Conservation (phyloP, 164 flowering plant genomes). For the Umbilicus rupestris region DNA sequence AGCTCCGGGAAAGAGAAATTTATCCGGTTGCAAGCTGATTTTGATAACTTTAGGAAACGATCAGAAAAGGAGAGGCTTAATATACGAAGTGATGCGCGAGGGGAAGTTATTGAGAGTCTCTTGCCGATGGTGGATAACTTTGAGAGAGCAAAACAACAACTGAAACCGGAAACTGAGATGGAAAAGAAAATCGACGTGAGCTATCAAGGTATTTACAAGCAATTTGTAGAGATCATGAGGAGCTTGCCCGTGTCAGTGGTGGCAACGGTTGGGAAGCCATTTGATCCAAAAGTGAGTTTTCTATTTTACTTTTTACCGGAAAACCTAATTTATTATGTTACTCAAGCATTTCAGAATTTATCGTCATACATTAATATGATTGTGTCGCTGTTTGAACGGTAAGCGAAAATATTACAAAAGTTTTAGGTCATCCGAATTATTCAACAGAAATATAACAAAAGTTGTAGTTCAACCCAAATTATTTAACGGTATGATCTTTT, state of each 20-base stretch:
- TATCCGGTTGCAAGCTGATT: constrained; percentile 79
- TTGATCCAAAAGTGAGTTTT: constrained; percentile 78
- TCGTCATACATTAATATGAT: too few species aligned
- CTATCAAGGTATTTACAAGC: constrained; percentile 95
- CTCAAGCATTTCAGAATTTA: too few species aligned
- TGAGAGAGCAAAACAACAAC: constrained; percentile 74
- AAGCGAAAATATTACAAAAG: too few species aligned
- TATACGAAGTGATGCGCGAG: constrained; percentile 49
- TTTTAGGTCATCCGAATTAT: too few species aligned
- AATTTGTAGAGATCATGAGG: constrained; percentile 83
- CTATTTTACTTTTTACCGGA: too few species aligned
- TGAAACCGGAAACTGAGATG: constrained; percentile 68
- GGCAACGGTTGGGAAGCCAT: constrained; percentile 80
- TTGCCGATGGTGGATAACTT: constrained; percentile 83
- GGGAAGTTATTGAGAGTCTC: constrained; percentile 74
- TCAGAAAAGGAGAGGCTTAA: constrained; percentile 61
- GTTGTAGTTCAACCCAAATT: too few species aligned
- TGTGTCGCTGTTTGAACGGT: too few species aligned
- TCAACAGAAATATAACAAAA: too few species aligned
- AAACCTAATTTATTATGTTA: background rate
- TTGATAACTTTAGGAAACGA: constrained; percentile 82
- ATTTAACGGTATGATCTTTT: too few species aligned
- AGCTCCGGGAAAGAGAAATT: constrained; percentile 60
- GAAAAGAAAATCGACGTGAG: constrained; percentile 78
- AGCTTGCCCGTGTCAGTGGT: constrained; percentile 63